Evolutionary conservation across 768 basidiomycete species (phyloP), one percentile per base, ranked within the genome.

Genomic region (Suillus alpinus): DNA sequence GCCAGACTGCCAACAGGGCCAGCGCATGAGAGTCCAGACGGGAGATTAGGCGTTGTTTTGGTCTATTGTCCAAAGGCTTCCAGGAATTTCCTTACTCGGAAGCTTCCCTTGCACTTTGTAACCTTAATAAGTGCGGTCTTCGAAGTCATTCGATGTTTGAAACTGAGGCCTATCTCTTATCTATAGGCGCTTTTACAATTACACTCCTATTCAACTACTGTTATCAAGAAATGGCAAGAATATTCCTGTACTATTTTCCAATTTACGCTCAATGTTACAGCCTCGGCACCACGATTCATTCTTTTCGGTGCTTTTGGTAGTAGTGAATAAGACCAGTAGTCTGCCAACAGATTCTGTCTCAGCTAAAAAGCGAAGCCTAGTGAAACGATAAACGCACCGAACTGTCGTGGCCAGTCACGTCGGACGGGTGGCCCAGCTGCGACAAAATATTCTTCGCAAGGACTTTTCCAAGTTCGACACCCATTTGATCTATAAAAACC

Each of bases 241-340:
- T 36, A 36, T 9, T 0, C 20, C 34, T 1, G 8, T 53, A 23
- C 34, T 23, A 34, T 23, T 36, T 52, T 51, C n/a, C 51, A 34
- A 23, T 50, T 16, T 50, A 36, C 20, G 14, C n/a, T 29, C 29
- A 18, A 31, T 26, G 31, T 53, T 36, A 53, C 52, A 53, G 14
- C 34, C 13, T 37, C 37, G 34, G 8, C 20, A 37, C 34, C 20
- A 20, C 32, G 46, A 59, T 60, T 78, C 70, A 90, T 77, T 92
- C 88, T 71, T 86, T 86, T 73, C 95, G 83, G 79, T 88, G 78
- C 71, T 90, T 89, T 83, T 96, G 93, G 78, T 96, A 99, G 78
- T 93, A 96, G 77, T 97, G 91, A 75, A 99, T 98, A 59, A 99
- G 81, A 20, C 96, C 95, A 3, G 94, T 93, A 1, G 96, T 99